These are phyloP conservation scores for Globisporangium okanoganense DNA, from an alignment of 352 stramenopile genomes.

Conservation along the genomic window DNA sequence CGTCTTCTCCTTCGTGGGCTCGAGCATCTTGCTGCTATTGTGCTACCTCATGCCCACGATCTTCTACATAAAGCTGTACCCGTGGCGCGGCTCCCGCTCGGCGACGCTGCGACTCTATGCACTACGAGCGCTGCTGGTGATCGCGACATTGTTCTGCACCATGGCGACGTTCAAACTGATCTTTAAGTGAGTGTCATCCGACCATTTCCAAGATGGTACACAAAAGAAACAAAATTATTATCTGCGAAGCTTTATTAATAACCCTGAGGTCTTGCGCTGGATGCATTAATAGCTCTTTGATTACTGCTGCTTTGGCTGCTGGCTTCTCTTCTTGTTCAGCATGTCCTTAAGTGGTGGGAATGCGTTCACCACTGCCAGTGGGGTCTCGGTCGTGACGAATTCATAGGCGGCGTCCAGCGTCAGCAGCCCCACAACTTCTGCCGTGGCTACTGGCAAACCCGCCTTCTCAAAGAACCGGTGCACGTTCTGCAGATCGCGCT, in stretches of 20 bases:
- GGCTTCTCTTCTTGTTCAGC: slow-evolving; percentile 24
- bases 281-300: no score
- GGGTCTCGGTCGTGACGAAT: slow-evolving; percentile 29
- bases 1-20: slow-evolving; percentile 75
- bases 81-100: slow-evolving; percentile 31
- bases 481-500: slow-evolving; percentile 74
- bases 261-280: no score
- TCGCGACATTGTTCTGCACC: slow-evolving; percentile 53
- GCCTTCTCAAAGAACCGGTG: slow-evolving; percentile 70
- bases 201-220: no score
- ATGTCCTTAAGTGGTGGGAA: slow-evolving; percentile 27
- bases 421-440: slow-evolving; percentile 36
- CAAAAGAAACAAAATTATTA: no score
- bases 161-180: slow-evolving; percentile 49
- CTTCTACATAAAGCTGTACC: slow-evolving; percentile 48
- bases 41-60: slow-evolving; percentile 70
- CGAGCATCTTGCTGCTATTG: slow-evolving; percentile 64
- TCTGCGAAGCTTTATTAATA: no score
- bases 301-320: slow-evolving; percentile 1
- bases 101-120: slow-evolving; percentile 24
- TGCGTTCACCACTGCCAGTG: slow-evolving; percentile 25
- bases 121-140: slow-evolving; percentile 24
- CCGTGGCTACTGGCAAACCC: slow-evolving; percentile 29
- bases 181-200: slow-evolving; percentile 10
- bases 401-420: slow-evolving; percentile 40